A percentile compares a stretch with the other conserved stretches of the same genome.
Conservation (phyloP, 2,329 filamentous ascomycete genomes). For the Fusarium annulatum region DNA sequence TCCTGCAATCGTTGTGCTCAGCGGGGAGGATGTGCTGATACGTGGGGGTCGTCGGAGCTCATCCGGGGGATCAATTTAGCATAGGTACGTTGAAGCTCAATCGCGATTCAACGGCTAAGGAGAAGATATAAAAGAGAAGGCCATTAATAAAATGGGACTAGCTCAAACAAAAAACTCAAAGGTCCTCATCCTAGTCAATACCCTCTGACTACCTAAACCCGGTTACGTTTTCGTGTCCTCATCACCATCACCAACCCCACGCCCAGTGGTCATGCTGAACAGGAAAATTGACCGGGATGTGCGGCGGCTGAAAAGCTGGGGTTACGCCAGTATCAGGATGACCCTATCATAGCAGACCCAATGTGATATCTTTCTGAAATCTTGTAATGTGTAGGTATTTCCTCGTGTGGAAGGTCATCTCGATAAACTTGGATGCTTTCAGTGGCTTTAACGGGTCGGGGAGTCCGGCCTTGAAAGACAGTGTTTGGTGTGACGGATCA, state of each 20-base stretch:
- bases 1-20: background rate
- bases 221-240: background rate
- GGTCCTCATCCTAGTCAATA: too few relatives aligned
- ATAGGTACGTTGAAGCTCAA: too few relatives aligned
- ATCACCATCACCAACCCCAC: background rate
- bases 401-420: background rate
- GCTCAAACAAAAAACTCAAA: too few relatives aligned
- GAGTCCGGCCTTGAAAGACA: background rate
- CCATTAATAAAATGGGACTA: fast-evolving
- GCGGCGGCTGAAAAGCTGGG: background rate
- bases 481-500: background rate
- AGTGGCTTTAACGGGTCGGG: background rate
- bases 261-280: background rate
- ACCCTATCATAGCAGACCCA: background rate
- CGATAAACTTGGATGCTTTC: background rate
- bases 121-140: background rate
- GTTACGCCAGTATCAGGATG: background rate
- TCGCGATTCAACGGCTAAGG: background rate
- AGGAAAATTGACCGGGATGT: background rate
- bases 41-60: background rate
- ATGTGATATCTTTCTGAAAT: background rate
- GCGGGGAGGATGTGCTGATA: background rate
- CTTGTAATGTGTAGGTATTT: background rate
- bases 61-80: background rate
- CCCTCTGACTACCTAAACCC: background rate